phyloP scores from a whole-genome alignment of 2,329 filamentous ascomycete species.

The Fusarium austroafricanum region DNA sequence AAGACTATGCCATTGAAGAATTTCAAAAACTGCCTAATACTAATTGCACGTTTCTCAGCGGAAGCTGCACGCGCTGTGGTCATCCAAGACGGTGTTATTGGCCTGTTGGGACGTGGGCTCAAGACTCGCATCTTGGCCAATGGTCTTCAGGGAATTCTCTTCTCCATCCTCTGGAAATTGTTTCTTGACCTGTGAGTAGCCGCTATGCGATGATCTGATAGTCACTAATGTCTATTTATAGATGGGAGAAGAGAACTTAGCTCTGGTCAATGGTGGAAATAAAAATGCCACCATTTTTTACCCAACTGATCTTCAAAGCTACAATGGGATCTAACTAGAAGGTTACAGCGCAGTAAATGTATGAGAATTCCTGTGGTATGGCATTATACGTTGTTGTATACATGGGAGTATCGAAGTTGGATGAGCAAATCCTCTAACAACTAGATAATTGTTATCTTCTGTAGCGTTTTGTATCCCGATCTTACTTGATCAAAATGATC shows the following conservation, averaged over 20 bases:
- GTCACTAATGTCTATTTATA: rapidly evolving
- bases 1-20: neutral
- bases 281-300: too few species aligned
- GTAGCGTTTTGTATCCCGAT: too few species aligned
- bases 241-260: conserved; percentile 19
- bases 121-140: conserved; percentile 62
- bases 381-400: too few species aligned
- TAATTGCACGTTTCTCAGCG: conserved; percentile 41
- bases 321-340: too few species aligned
- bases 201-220: rapidly evolving
- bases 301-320: too few species aligned
- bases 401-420: too few species aligned
- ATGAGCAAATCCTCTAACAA: too few species aligned
- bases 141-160: conserved; percentile 59
- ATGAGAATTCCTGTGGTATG: too few species aligned
- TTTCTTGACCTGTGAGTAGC: conserved; percentile 59
- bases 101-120: conserved; percentile 59
- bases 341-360: too few species aligned
- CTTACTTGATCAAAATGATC: too few species aligned
- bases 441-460: too few species aligned
- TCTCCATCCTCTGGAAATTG: conserved; percentile 62
- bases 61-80: conserved; percentile 57
- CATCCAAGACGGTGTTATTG: conserved; percentile 55
- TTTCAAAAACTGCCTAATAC: neutral
- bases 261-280: too few species aligned